Conservation (phyloP, 2,329 filamentous ascomycete species). For the Fusarium camptoceras region DNA sequence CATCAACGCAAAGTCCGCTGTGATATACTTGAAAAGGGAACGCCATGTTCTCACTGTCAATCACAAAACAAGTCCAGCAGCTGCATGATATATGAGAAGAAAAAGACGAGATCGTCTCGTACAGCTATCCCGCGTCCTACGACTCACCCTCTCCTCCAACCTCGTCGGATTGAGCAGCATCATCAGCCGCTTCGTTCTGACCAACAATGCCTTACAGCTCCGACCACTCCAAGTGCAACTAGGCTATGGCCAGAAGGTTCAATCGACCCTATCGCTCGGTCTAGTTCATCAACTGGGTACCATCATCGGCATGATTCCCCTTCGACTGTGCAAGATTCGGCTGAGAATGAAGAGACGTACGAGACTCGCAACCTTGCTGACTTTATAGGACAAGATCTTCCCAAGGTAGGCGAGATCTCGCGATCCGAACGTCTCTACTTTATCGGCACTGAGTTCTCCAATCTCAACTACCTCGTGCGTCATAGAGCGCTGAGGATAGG, state of each 20-base stretch:
- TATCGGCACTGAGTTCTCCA: slow-evolving; percentile 67
- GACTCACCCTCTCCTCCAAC: slow-evolving; percentile 58
- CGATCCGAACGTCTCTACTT: slow-evolving; percentile 62
- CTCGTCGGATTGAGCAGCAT: slow-evolving; percentile 52
- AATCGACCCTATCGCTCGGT: slow-evolving; percentile 16
- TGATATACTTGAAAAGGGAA: slow-evolving; percentile 59
- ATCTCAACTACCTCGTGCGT: slow-evolving; percentile 65
- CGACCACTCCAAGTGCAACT: slow-evolving; percentile 35
- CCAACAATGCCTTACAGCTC: slow-evolving; percentile 49
- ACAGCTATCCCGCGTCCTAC: slow-evolving; percentile 39
- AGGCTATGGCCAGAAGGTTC: slow-evolving; percentile 26
- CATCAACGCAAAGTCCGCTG: slow-evolving; percentile 64
- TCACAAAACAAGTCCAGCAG: slow-evolving; percentile 55
- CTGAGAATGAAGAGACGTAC: slow-evolving; percentile 54
- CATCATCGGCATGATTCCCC: slow-evolving; percentile 23
- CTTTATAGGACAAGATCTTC: slow-evolving; percentile 61
- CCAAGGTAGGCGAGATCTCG: slow-evolving; percentile 59
- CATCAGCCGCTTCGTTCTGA: slow-evolving; percentile 26
- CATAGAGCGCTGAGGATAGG: slow-evolving; percentile 54
- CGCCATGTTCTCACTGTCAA: slow-evolving; percentile 62
- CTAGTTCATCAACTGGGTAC: slow-evolving; percentile 23
- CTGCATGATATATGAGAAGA: slow-evolving; percentile 63
- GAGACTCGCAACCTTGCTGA: slow-evolving; percentile 59
- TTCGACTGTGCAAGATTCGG: slow-evolving; percentile 24
- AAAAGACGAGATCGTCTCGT: slow-evolving; percentile 54